A percentile compares a stretch with the other conserved stretches of the same genome.
These are phyloP conservation scores for Thermochaetoides dissita DNA, from an alignment of 2,329 filamentous ascomycete species.

Conservation along the genomic window DNA sequence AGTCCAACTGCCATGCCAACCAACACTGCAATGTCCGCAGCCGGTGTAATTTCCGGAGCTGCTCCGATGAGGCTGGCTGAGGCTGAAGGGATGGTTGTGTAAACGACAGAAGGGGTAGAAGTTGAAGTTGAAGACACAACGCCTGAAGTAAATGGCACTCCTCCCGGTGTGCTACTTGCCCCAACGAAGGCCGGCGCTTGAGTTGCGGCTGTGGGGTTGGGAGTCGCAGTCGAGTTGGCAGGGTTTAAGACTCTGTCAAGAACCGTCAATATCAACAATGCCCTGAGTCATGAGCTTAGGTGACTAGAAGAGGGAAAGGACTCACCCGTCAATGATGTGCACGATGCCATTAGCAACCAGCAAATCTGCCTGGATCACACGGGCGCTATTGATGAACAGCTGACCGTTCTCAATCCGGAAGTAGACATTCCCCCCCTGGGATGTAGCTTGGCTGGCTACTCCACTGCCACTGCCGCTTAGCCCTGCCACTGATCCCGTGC, in stretches of 20 bases:
- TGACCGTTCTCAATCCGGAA: conserved; percentile 27
- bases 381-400: conserved; percentile 35
- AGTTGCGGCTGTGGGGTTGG: conserved; percentile 27
- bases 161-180: conserved; percentile 30
- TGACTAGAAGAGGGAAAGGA: neutral
- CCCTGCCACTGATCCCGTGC: too few relatives aligned
- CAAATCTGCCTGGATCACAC: conserved; percentile 33
- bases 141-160: conserved; percentile 41
- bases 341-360: conserved; percentile 42
- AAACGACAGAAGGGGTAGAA: neutral
- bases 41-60: too few relatives aligned
- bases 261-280: neutral
- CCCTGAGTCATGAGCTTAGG: neutral
- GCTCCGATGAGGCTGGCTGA: too few relatives aligned
- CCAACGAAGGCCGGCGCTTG: conserved; percentile 39
- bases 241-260: conserved; percentile 40
- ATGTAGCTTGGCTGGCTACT: conserved; percentile 16
- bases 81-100: conserved; percentile 13
- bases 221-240: conserved; percentile 29
- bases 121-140: conserved; percentile 23
- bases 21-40: too few relatives aligned
- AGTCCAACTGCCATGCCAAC: too few relatives aligned
- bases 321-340: conserved; percentile 43
- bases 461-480: too few relatives aligned
- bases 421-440: conserved; percentile 34